These are phyloP conservation scores for Phaeotremella skinneri DNA, from an alignment of 768 basidiomycete genomes.

Conservation along the genomic window DNA sequence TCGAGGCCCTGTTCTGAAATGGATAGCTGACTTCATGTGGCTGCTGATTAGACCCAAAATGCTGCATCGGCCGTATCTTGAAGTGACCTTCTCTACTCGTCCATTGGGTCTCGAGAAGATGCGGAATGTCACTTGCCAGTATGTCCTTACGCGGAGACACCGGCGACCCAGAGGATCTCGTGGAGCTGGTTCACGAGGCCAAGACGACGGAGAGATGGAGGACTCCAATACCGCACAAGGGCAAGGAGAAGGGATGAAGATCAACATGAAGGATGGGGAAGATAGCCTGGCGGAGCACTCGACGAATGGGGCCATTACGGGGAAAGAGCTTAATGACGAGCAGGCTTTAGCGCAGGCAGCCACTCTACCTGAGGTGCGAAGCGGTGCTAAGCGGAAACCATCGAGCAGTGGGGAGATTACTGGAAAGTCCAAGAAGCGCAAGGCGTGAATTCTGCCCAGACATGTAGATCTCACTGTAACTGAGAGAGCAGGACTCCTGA, in stretches of 20 bases:
- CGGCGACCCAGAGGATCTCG: conserved; percentile 1
- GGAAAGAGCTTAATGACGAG: too few species aligned
- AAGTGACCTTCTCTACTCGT: conserved; percentile 35
- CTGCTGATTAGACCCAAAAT: conserved; percentile 36
- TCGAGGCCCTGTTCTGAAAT: background rate
- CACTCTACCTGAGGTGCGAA: too few species aligned
- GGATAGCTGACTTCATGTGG: conserved; percentile 3
- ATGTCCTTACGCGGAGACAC: conserved; percentile 18
- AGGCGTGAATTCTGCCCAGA: too few species aligned
- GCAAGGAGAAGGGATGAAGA: conserved; percentile 58
- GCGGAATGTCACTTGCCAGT: conserved; percentile 30
- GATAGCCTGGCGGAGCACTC: background rate
- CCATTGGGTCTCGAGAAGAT: conserved; percentile 35
- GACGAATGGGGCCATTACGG: background rate
- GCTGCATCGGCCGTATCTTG: conserved; percentile 43
- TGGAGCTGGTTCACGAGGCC: conserved; percentile 33
- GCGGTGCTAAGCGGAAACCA: conserved; percentile 7
- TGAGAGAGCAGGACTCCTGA: too few species aligned
- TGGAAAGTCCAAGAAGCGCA: too few species aligned
- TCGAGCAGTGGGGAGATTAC: too few species aligned
- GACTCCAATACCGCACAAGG: conserved; percentile 49
- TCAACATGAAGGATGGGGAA: conserved; percentile 1
- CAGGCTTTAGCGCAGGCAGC: too few species aligned
- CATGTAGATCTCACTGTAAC: too few species aligned
- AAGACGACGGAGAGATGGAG: conserved; percentile 48